Evolutionary conservation across 176 grass and related monocot genomes (phyloP), one percentile per base, ranked within the genome.

Genomic region (Paspalum notatum): DNA sequence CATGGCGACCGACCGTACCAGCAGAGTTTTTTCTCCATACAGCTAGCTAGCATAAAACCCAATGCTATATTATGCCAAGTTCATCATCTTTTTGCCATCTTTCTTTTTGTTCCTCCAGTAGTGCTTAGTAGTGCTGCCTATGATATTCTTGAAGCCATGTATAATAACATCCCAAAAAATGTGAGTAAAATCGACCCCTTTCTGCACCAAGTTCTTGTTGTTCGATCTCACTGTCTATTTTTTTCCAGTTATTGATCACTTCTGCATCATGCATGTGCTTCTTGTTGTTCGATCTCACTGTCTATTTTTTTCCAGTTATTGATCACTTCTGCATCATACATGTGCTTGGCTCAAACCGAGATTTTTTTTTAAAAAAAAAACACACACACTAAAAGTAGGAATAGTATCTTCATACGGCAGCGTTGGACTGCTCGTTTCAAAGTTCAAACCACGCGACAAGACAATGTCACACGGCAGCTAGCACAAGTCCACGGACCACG

Each of bases 111-210:
- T 17, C 13, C 66, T 27, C 66, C 16, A 60, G 83, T 85, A 60
- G 83, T 85, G 60, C 48, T 64, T 82, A 88, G 68, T 43, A 32
- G 32, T 43, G 27, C 12, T 62, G 16, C 83, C 51, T 82, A 67
- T 82, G 53, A 76, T 70, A 84, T 88, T 82, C 67, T 78, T 90
- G 55, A 80, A 72, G 45, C 88, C 50, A 62, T 86, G 88, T 90
- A 90, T 62, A 78, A 90, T 89, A 89, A 85, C 78, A 85, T 43
- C 66, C 72, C 78, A 32, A 21, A 81, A 88, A 85, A 59, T 89
- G 87, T 89, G 87, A 89, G 48, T 89, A 89, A 89, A 89, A 85
- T 66, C 82, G 52, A 43, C 16, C 83, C 78, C 57, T 82, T 88
- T 59, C 74, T 72, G 82, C 82, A 81, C 62, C n/a, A 0, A 24